Evolutionary conservation across 768 basidiomycete species (phyloP).

Genomic region (Auricularia sp.): DNA sequence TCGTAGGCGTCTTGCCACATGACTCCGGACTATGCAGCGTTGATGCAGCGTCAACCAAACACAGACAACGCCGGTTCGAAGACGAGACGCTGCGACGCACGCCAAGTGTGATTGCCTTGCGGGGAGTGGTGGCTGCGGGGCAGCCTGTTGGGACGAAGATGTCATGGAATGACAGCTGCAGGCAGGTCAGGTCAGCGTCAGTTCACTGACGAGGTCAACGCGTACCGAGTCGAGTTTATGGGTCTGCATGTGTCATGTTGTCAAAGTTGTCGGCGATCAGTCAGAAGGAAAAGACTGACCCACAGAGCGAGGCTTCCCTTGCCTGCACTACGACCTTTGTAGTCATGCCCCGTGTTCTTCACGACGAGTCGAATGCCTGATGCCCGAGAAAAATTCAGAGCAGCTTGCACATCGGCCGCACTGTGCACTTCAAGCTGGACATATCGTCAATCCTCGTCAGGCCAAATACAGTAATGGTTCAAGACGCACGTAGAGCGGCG

Average conservation of each 20-base stretch:
- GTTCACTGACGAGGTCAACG: no score
- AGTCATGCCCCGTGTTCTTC: slow-evolving; percentile 7
- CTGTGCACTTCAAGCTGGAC: neutral
- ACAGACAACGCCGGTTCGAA: no score
- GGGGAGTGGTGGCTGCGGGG: neutral
- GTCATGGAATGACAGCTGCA: neutral
- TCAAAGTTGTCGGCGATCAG: no score
- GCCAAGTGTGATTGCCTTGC: neutral
- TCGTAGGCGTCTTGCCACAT: neutral
- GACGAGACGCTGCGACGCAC: neutral
- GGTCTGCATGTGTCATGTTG: no score
- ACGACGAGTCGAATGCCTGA: slow-evolving; percentile 2
- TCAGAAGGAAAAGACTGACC: neutral
- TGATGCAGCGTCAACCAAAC: no score
- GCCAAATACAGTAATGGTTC: no score
- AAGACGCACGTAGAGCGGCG: no score
- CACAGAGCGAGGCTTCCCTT: neutral
- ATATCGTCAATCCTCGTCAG: neutral
- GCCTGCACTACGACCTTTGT: slow-evolving; percentile 2
- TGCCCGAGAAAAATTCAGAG: neutral
- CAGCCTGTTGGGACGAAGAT: neutral
- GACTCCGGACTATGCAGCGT: neutral
- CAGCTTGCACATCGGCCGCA: neutral
- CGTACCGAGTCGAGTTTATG: no score
- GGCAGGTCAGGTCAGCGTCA: no score